Percentiles rank a stretch among this genome's conserved stretches.
phyloP scores from a whole-genome alignment of 352 stramenopile species.

The Chrysophaeum taylorii region DNA sequence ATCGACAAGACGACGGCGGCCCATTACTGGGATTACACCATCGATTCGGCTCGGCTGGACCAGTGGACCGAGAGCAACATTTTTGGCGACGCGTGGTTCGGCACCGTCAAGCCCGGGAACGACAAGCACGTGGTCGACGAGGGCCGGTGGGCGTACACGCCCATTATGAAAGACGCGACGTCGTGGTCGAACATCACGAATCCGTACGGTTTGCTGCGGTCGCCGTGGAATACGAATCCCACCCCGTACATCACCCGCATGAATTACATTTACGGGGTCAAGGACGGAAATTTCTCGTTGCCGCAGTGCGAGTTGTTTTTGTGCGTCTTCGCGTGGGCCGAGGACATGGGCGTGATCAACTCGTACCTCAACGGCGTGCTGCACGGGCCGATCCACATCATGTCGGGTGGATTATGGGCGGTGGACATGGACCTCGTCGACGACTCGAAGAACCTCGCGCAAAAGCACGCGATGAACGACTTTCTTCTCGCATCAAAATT shows the following conservation, averaged over 20 bases:
- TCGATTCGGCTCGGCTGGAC: too few species aligned
- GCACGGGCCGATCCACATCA: neutral
- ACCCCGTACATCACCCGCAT: constrained; percentile 24
- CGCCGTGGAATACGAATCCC: constrained; percentile 27
- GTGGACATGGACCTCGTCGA: too few species aligned
- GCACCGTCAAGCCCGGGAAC: neutral
- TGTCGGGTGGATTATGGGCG: neutral
- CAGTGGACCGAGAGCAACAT: too few species aligned
- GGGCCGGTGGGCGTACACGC: neutral
- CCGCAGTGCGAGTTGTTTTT: neutral
- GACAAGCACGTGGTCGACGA: neutral
- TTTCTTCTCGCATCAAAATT: neutral
- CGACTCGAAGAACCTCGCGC: too few species aligned
- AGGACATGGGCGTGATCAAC: neutral
- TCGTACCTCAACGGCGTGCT: neutral
- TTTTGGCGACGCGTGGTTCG: neutral
- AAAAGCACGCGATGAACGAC: too few species aligned
- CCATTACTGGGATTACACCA: too few species aligned
- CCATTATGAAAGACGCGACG: neutral
- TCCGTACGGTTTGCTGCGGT: constrained; percentile 25
- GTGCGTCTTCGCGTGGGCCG: neutral
- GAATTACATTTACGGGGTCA: constrained; percentile 2
- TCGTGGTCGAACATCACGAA: constrained; percentile 24
- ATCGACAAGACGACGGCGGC: too few species aligned
- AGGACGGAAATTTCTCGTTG: neutral